These are phyloP conservation scores for Mycena vitilis DNA, from an alignment of 768 basidiomycete species.

Conservation along the genomic window DNA sequence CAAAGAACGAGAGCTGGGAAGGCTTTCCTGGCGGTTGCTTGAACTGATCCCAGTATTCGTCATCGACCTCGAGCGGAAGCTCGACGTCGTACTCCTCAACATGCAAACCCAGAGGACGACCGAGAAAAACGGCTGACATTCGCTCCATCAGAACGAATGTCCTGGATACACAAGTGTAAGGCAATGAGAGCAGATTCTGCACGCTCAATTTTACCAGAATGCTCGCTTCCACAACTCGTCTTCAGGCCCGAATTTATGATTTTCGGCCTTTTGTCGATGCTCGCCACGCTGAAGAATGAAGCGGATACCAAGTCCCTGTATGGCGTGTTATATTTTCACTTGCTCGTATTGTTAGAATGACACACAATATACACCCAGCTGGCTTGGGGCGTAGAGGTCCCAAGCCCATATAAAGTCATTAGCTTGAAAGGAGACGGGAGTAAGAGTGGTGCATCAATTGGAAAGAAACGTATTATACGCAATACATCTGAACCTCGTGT, in stretches of 20 bases:
- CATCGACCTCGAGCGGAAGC: constrained; percentile 60
- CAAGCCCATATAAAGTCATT: constrained; percentile 49
- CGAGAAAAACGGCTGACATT: constrained; percentile 51
- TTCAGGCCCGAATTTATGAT: constrained; percentile 44
- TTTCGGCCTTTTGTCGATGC: constrained; percentile 53
- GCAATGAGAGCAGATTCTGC: not conserved
- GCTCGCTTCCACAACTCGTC: constrained; percentile 64
- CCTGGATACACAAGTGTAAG: constrained; percentile 37
- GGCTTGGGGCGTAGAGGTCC: constrained; percentile 54
- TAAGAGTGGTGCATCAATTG: not conserved
- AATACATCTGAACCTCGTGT: constrained; percentile 59
- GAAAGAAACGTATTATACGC: constrained; percentile 42
- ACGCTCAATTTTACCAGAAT: constrained; percentile 46
- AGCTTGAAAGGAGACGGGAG: constrained; percentile 39
- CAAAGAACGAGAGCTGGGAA: constrained; percentile 51
- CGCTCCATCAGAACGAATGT: constrained; percentile 47
- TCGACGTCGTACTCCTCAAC: constrained; percentile 70
- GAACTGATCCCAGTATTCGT: constrained; percentile 69
- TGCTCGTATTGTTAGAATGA: not conserved
- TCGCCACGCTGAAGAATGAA: constrained; percentile 65
- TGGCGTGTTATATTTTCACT: not conserved
- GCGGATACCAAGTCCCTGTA: constrained; percentile 57
- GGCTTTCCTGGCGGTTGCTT: constrained; percentile 58
- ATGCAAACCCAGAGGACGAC: constrained; percentile 63
- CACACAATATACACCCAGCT: constrained; percentile 48